Evolutionary conservation across 129 eudicot species (phyloP).

Genomic region (Helichrysum umbraculigerum): DNA sequence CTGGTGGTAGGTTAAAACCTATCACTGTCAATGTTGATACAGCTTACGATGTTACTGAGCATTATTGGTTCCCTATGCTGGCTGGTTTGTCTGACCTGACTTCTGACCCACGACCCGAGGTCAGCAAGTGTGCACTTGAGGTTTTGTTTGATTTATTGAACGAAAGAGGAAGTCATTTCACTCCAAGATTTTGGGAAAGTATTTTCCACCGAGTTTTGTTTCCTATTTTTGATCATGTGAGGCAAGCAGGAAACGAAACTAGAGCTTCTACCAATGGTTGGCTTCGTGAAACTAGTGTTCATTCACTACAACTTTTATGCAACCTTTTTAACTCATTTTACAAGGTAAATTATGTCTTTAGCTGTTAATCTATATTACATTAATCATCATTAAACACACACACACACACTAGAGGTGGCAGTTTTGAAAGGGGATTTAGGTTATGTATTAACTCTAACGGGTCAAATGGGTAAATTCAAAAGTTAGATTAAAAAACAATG

Average conservation of each 20-base stretch:
- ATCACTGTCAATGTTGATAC: slow-evolving; percentile 43
- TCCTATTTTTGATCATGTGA: slow-evolving; percentile 90
- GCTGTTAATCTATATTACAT: background rate
- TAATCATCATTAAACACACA: background rate
- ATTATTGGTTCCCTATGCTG: slow-evolving; percentile 97
- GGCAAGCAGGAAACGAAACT: slow-evolving; percentile 70
- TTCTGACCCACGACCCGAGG: slow-evolving; percentile 79
- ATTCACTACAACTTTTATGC: slow-evolving; percentile 82
- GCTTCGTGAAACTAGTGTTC: slow-evolving; percentile 80
- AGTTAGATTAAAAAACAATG: background rate
- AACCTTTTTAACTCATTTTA: slow-evolving; percentile 86
- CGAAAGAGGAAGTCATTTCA: slow-evolving; percentile 87
- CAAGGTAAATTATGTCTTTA: slow-evolving; percentile 50
- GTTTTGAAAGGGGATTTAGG: background rate
- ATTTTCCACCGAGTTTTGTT: slow-evolving; percentile 80
- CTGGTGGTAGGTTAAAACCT: slow-evolving; percentile 80
- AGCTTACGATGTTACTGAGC: slow-evolving; percentile 74
- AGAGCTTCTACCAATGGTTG: slow-evolving; percentile 62
- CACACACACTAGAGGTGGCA: background rate
- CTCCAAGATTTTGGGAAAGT: slow-evolving; percentile 85
- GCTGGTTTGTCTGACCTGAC: slow-evolving; percentile 96
- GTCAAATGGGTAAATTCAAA: background rate
- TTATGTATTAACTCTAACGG: background rate
- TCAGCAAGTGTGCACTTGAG: slow-evolving; percentile 94
- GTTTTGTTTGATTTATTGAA: slow-evolving; percentile 90